Evolutionary conservation across 2,329 filamentous ascomycete genomes (phyloP), one percentile per base, ranked within the genome.

Genomic region (Aaosphaeria arxii): DNA sequence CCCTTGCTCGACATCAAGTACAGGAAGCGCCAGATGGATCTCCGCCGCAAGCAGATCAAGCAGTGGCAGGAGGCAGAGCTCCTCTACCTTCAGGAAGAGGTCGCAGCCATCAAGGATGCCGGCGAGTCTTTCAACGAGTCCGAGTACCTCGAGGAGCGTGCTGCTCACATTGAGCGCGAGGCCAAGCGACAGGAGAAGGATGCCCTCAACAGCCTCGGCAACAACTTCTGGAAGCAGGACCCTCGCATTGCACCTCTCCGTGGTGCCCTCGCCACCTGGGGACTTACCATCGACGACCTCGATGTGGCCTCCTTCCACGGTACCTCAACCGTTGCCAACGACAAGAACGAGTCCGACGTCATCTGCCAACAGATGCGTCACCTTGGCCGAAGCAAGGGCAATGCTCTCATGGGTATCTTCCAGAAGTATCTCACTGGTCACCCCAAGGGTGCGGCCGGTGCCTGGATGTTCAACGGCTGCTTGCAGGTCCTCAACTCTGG

Each of bases 401-500:
- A 99, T 66, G 91, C 94, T 31, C 80, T 99, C 11, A 76, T 97
- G 56, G 94, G 91, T 78, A 91, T 99, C 71, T 99, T 97, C 88
- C 94, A 99, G 77, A 99, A 99, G 76, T 97, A 95, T 73, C 85
- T 99, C 53, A 99, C 95, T 46, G 94, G 94, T 73, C 94, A 99
- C 71, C 94, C 94, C 65, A 99, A 99, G 85, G 94, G 94, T 86
- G 92, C 94, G 64, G 94, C 94, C 51, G 94, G 94, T 79, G 94
- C 92, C 43, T 99, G 94, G 91, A 99, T 99, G 94, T 86, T 99
- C 82, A 99, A 99, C 79, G 94, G 94, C 57, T 94, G 89, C 71
- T 78, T 99, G 70, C 94, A 99, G 73, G 90, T 96, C 41, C 83
- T 99, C 62, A 95, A 97, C 79, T 87, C 82, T 44, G 94, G 94